A percentile compares a stretch with the other conserved stretches of the same genome.
phyloP scores from a whole-genome alignment of 2,329 filamentous ascomycete species.

The Thelonectria olida region DNA sequence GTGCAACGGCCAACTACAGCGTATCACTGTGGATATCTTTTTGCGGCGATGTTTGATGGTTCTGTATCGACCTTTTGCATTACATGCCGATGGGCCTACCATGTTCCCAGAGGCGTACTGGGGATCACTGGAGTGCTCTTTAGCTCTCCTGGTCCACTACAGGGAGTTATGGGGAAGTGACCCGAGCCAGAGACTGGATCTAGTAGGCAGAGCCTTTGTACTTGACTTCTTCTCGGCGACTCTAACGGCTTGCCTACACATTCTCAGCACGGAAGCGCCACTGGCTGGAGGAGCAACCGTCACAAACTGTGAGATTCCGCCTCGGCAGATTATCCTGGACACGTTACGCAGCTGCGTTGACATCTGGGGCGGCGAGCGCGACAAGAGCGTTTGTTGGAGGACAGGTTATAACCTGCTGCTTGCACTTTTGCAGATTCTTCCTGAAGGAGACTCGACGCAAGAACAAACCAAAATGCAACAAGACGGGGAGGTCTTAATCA shows the following conservation, averaged over 20 bases:
- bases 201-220: constrained; percentile 46
- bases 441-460: constrained; percentile 3
- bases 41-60: constrained; percentile 48
- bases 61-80: constrained; percentile 47
- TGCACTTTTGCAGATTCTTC: constrained; percentile 41
- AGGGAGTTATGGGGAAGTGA: constrained; percentile 47
- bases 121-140: constrained; percentile 48
- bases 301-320: constrained; percentile 43
- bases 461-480: background rate
- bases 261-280: constrained; percentile 47
- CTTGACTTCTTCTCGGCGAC: constrained; percentile 49
- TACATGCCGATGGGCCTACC: constrained; percentile 44
- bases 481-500: background rate
- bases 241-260: constrained; percentile 46
- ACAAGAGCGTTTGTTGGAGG: constrained; percentile 48
- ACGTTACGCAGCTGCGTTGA: constrained; percentile 45
- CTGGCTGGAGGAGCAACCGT: constrained; percentile 39
- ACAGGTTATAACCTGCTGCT: constrained; percentile 45
- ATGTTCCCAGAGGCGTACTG: constrained; percentile 49
- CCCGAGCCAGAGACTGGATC: constrained; percentile 36
- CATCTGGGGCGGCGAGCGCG: constrained; percentile 47
- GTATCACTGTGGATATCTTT: constrained; percentile 47
- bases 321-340: constrained; percentile 47
- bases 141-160: constrained; percentile 48
- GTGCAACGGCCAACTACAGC: constrained; percentile 43